A percentile compares a stretch with the other conserved stretches of the same genome.
These are phyloP conservation scores for Corymbia maculata DNA, from an alignment of 345 rosid species.

Conservation along the genomic window DNA sequence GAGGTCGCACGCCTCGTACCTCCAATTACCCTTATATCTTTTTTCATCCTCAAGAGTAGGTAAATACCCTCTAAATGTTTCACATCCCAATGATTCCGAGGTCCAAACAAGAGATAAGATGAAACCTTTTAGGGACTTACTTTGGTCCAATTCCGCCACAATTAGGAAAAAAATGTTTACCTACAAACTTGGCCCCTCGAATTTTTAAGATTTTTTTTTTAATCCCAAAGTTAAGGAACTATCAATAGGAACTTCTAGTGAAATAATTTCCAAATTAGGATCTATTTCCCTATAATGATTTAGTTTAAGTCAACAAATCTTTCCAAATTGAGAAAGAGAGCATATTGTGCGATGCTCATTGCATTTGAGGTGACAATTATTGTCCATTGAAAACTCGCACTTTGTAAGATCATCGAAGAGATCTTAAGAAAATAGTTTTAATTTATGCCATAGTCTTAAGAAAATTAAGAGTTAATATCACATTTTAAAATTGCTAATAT, in stretches of 20 bases:
- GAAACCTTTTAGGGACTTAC: too few relatives aligned
- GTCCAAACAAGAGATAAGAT: too few relatives aligned
- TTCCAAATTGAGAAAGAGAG: neutral
- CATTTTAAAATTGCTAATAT: neutral
- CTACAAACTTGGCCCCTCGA: neutral
- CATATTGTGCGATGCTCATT: neutral
- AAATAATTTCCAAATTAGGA: neutral
- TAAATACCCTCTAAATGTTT: too few relatives aligned
- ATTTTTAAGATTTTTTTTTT: neutral
- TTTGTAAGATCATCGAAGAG: neutral
- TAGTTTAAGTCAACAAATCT: neutral
- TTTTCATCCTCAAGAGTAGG: too few relatives aligned
- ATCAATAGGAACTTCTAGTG: neutral
- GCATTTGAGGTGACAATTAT: neutral
- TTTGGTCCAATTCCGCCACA: too few relatives aligned
- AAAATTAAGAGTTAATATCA: neutral
- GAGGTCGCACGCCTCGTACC: too few relatives aligned
- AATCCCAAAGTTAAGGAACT: neutral
- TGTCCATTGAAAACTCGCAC: neutral
- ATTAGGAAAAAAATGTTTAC: neutral
- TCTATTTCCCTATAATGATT: neutral
- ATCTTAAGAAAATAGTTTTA: neutral
- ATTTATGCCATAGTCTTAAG: neutral
- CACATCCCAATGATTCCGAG: too few relatives aligned
- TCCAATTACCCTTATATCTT: fast-evolving